phyloP scores from a whole-genome alignment of 2,329 filamentous ascomycete genomes.

The Fusarium nanum region DNA sequence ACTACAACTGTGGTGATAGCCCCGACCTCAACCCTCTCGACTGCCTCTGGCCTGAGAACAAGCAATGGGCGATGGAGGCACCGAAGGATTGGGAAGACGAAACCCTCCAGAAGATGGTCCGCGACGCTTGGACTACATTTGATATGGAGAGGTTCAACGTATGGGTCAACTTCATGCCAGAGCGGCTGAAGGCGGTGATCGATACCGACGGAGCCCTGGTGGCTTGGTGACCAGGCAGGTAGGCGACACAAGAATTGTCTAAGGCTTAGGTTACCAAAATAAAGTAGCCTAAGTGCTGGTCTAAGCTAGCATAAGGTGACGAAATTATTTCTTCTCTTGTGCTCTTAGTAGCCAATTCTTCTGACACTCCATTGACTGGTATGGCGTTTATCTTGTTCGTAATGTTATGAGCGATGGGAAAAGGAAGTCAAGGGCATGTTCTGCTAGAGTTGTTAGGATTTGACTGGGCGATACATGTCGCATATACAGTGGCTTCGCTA shows the following conservation, averaged over 20 bases:
- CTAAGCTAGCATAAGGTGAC: no score
- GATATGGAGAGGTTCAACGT: slow-evolving; percentile 50
- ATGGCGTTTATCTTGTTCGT: slow-evolving; percentile 23
- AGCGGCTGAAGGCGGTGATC: slow-evolving; percentile 50
- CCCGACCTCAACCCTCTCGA: slow-evolving; percentile 54
- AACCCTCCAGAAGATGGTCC: slow-evolving; percentile 49
- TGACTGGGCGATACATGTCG: not conserved
- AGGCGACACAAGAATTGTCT: not conserved
- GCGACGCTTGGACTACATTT: slow-evolving; percentile 47
- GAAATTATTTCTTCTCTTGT: not conserved
- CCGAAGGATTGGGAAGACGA: slow-evolving; percentile 51
- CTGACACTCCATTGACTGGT: not conserved
- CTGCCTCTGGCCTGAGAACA: slow-evolving; percentile 50
- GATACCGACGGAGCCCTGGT: slow-evolving; percentile 50
- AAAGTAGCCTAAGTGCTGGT: not conserved
- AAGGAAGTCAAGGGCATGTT: not conserved
- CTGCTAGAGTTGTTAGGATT: not conserved
- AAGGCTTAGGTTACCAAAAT: not conserved
- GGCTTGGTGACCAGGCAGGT: slow-evolving; percentile 46
- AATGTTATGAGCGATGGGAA: slow-evolving; percentile 23
- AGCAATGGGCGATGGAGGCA: slow-evolving; percentile 50
- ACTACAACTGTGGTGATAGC: slow-evolving; percentile 54
- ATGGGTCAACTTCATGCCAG: slow-evolving; percentile 55
- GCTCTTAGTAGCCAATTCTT: not conserved
- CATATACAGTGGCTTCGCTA: no score